Evolutionary conservation across 2,329 filamentous ascomycete species (phyloP), one percentile per base, ranked within the genome.

Genomic region (Aspergillus japonicus): DNA sequence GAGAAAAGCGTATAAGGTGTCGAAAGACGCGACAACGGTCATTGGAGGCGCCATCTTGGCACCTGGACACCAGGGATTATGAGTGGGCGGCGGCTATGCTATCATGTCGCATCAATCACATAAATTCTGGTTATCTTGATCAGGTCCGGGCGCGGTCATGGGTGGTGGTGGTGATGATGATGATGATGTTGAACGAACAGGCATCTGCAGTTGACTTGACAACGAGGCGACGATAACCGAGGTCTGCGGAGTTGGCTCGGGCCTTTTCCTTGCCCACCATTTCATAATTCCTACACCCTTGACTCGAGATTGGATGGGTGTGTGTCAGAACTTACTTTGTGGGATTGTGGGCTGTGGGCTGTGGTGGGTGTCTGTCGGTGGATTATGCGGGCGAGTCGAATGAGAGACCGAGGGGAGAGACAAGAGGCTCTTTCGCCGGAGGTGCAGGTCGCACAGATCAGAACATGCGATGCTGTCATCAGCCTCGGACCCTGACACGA

Each of bases 41-140:
- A 50, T 47, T 44, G 50, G 26, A 39, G 51, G 57, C 42, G 59
- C 57, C 48, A 48, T 33, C 59, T 63, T 62, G 59, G 62, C 59
- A n/a, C 4, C 8, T 47, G 23, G 49, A 23, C 48, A 44, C 47
- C 16, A 7, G 7, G 39, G 39, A 35, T 3, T 7, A 44, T 19
- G 39, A 44, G 39, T 16, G 39, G 39, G 39, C 39, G 39, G 39
- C 39, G 39, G 39, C 39, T 44, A 44, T 44, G 39, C 39, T 44
- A 16, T 44, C 39, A 44, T 44, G 39, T 44, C 39, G 39, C 39
- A 44, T 44, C 39, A 56, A 59, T 59, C 57, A 59, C 24, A 51
- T 33, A 47, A 31, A 14, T 19, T 35, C 31, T 35, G 47, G 44
- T 59, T 55, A 55, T 55, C 44, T 44, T 19, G 39, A 44, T 44